Evolutionary conservation across 257 asterid genomes (phyloP).

Genomic region (Lycium barbarum): DNA sequence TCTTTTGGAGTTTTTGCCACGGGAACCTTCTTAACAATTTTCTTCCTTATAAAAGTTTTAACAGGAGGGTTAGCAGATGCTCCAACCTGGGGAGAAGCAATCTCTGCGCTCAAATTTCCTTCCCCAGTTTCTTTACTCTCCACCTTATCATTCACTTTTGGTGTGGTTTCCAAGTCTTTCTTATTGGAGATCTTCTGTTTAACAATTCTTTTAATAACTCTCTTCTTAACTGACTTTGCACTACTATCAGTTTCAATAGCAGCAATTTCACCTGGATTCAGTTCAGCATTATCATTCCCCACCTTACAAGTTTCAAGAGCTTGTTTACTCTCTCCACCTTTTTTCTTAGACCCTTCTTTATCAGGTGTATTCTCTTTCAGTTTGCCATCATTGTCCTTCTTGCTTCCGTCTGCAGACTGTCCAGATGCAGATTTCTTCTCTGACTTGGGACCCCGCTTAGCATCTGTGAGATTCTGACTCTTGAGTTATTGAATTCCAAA

Average conservation of each 20-base stretch:
- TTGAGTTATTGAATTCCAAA: conserved; percentile 45
- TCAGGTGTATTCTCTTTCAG: conserved; percentile 38
- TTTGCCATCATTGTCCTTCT: conserved; percentile 51
- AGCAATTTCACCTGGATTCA: conserved; percentile 47
- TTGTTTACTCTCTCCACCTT: conserved; percentile 47
- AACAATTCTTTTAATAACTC: conserved; percentile 63
- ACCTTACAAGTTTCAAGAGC: conserved; percentile 49
- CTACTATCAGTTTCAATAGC: conserved; percentile 47
- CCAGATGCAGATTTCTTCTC: conserved; percentile 52
- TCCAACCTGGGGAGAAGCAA: conserved; percentile 54
- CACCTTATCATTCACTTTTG: conserved; percentile 31
- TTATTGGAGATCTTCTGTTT: conserved; percentile 43
- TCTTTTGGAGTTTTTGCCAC: conserved; percentile 42
- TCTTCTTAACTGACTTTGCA: conserved; percentile 75
- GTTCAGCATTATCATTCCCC: conserved; percentile 41
- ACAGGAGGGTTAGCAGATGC: conserved; percentile 51
- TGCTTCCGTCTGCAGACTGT: conserved; percentile 46
- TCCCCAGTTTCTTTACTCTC: conserved; percentile 54
- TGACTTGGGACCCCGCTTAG: conserved; percentile 40
- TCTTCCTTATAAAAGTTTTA: conserved; percentile 71
- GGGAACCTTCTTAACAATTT: conserved; percentile 55
- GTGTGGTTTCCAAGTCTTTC: conserved; percentile 35
- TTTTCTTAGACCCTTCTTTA: conserved; percentile 48
- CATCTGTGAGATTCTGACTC: conserved; percentile 50
- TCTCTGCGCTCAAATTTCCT: conserved; percentile 49